A percentile compares a stretch with the other conserved stretches of the same genome.
Conservation (phyloP, 192 early-diverging fungal genomes). For the Backusella sp. region DNA sequence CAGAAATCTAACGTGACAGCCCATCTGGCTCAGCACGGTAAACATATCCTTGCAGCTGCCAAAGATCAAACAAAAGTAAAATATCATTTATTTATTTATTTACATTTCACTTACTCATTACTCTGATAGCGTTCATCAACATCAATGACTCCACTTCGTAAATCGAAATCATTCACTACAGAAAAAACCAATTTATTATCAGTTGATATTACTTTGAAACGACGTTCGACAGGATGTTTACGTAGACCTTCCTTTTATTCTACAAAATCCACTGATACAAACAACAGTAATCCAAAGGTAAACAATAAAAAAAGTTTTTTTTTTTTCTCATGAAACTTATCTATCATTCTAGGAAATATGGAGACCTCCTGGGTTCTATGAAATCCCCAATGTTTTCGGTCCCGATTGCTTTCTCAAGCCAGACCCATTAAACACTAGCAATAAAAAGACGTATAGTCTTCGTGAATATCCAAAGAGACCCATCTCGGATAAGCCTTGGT, state of each 20-base stretch:
- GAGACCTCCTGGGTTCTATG: slow-evolving; percentile 29
- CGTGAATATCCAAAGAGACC: slow-evolving; percentile 10
- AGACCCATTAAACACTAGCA: slow-evolving; percentile 9
- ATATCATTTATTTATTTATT: neutral
- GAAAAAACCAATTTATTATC: neutral
- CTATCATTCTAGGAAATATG: slow-evolving; percentile 20
- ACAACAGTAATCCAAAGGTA: slow-evolving; percentile 8
- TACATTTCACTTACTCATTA: neutral
- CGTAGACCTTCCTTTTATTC: slow-evolving; percentile 17
- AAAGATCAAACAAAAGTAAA: slow-evolving; percentile 11
- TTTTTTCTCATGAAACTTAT: neutral
- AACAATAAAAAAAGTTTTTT: neutral
- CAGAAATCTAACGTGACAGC: neutral
- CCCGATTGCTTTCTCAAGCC: slow-evolving; percentile 33
- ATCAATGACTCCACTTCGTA: slow-evolving; percentile 19
- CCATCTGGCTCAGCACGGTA: neutral
- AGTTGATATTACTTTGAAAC: slow-evolving; percentile 29
- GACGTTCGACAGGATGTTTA: slow-evolving; percentile 34
- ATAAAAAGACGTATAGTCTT: slow-evolving; percentile 5
- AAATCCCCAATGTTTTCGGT: slow-evolving; percentile 27
- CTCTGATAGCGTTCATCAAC: neutral
- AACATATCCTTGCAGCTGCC: slow-evolving; percentile 14
- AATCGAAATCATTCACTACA: slow-evolving; percentile 32
- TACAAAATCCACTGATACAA: slow-evolving; percentile 5
- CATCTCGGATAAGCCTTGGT: slow-evolving; percentile 30